Conservation (phyloP, 768 basidiomycete species). For the Podaxis pistillaris region DNA sequence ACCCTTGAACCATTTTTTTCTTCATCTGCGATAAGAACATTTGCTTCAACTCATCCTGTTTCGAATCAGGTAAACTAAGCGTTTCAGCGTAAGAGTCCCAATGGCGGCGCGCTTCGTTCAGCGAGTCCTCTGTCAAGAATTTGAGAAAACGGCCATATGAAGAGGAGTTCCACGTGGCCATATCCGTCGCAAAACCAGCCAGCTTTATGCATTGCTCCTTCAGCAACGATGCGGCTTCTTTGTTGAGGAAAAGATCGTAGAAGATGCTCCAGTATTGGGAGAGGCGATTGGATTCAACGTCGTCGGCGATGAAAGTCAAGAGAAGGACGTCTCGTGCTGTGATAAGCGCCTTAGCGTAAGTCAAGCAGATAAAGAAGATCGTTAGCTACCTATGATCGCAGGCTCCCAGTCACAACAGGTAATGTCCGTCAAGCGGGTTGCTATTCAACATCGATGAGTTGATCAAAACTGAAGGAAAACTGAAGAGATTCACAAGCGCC, state of each 20-base stretch:
- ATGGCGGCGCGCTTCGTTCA: constrained; percentile 36
- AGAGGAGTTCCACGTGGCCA: constrained; percentile 38
- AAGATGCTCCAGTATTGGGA: constrained; percentile 43
- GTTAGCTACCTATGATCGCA: constrained; percentile 39
- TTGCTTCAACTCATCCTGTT: constrained; percentile 19
- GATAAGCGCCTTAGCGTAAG: not conserved
- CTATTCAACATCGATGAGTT: constrained; percentile 16
- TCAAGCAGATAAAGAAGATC: not conserved
- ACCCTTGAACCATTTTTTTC: not conserved
- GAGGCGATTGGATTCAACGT: constrained; percentile 15
- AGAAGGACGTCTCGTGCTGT: constrained; percentile 50
- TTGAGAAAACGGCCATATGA: constrained; percentile 35
- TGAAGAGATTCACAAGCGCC: constrained; percentile 20
- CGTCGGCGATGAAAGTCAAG: constrained; percentile 40
- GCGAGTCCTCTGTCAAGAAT: constrained; percentile 37
- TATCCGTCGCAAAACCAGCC: constrained; percentile 26
- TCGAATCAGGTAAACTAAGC: constrained; percentile 22
- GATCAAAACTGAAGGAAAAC: not conserved
- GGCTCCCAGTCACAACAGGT: constrained; percentile 53
- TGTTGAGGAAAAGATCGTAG: constrained; percentile 46
- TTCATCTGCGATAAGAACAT: constrained; percentile 7
- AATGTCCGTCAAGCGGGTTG: constrained; percentile 37
- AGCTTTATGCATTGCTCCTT: constrained; percentile 39
- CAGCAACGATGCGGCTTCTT: constrained; percentile 30
- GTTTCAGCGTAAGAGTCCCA: constrained; percentile 37